Percentiles rank a stretch among this genome's conserved stretches.
phyloP scores from a whole-genome alignment of 495 filamentous ascomycete genomes.

The Astrothelium subdiscretum region DNA sequence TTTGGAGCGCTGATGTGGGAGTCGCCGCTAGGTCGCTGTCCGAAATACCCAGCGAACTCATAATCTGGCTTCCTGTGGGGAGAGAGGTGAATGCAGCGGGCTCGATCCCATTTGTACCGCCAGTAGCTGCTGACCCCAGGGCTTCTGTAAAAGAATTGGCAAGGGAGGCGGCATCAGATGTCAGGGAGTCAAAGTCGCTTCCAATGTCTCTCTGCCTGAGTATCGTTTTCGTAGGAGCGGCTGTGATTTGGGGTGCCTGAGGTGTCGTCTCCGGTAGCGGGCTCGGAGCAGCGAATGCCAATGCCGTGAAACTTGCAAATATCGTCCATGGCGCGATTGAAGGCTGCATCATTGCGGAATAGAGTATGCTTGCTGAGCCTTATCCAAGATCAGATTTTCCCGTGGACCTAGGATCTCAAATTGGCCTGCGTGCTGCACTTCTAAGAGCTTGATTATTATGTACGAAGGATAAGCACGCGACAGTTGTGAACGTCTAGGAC shows the following conservation, averaged over 20 bases:
- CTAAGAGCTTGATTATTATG: no score
- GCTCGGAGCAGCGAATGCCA: not conserved
- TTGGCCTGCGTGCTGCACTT: no score
- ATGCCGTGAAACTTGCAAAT: not conserved
- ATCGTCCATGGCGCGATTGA: not conserved
- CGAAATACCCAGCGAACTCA: conserved; percentile 46
- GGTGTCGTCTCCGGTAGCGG: not conserved
- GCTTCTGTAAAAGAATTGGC: not conserved
- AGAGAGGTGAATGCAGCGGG: conserved; percentile 17
- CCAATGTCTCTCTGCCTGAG: not conserved
- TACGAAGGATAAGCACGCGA: no score
- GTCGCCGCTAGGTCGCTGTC: conserved; percentile 43
- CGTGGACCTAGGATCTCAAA: no score
- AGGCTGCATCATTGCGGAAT: not conserved
- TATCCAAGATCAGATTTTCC: not conserved
- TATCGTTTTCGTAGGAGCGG: not conserved
- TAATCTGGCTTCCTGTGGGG: conserved; percentile 47
- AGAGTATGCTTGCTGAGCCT: not conserved
- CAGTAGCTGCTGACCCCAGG: not conserved
- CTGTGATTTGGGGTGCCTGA: not conserved
- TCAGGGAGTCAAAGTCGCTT: not conserved
- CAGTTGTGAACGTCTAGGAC: no score
- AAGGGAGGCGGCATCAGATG: not conserved
- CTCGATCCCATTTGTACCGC: not conserved
- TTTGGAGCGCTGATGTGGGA: conserved; percentile 60